phyloP scores from a whole-genome alignment of 2,329 filamentous ascomycete genomes.

The Nigrospora osmanthi region DNA sequence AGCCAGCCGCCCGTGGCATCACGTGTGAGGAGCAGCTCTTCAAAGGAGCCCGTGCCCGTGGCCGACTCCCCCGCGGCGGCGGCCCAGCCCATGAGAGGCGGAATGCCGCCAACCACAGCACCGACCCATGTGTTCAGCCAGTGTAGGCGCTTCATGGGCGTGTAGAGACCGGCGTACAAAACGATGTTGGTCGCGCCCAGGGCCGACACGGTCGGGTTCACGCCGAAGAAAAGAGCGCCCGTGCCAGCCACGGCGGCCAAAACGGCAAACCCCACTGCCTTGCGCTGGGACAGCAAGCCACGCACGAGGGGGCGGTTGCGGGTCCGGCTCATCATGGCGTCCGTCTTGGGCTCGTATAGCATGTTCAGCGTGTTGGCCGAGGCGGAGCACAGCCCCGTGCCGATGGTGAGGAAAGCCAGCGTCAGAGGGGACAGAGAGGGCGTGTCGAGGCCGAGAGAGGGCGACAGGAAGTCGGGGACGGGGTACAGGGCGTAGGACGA shows the following conservation, averaged over 20 bases:
- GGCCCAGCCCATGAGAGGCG: constrained; percentile 96
- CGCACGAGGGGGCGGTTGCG: constrained; percentile 84
- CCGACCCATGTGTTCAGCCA: constrained; percentile 93
- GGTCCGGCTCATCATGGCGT: constrained; percentile 90
- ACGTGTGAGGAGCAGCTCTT: constrained; percentile 63
- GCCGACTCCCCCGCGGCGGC: constrained; percentile 87
- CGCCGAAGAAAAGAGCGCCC: constrained; percentile 73
- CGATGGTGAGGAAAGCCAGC: constrained; percentile 81
- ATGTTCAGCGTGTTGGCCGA: constrained; percentile 95
- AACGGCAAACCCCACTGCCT: constrained; percentile 73
- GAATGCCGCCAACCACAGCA: constrained; percentile 85
- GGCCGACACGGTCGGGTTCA: constrained; percentile 87
- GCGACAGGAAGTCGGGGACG: constrained; percentile 74
- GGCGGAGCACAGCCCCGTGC: constrained; percentile 82
- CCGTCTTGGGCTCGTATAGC: constrained; percentile 86
- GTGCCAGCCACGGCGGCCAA: constrained; percentile 62
- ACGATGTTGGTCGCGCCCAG: constrained; percentile 79
- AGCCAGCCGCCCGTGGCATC: constrained; percentile 79
- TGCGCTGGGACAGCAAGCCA: constrained; percentile 62
- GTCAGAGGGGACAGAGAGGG: constrained; percentile 87
- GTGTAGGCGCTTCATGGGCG: constrained; percentile 80
- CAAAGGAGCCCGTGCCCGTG: constrained; percentile 66
- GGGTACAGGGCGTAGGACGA: constrained; percentile 90
- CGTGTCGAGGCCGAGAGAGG: constrained; percentile 51
- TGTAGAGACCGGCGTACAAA: constrained; percentile 88